Evolutionary conservation across 1,284 basidiomycete species (phyloP), one percentile per base, ranked within the genome.

Genomic region (Rhodotorula sp.): DNA sequence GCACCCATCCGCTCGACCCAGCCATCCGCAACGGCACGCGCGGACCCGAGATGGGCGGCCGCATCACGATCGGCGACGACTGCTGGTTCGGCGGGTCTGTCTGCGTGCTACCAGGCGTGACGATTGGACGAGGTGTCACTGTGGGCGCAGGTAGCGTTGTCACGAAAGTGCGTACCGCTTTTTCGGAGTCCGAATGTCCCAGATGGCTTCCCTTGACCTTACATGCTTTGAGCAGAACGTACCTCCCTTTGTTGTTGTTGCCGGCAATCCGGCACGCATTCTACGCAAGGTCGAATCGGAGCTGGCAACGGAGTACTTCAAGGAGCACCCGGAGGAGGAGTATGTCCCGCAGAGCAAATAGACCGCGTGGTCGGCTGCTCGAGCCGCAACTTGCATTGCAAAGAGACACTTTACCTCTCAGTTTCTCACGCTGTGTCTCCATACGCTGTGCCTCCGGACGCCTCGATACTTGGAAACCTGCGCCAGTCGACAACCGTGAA

Each of bases 81-180:
- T 81, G 80, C 72, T 84, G 83, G 83, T 78, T 84, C 41, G 84
- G 84, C 4, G 84, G 83, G 0, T 80, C 80, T n/a, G 83, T 79
- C 5, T 80, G 81, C 48, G 80, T 86, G 57, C 76, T 82, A 46
- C 81, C 82, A 0, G 83, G 84, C 4, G 83, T 85, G 1, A 84
- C 77, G 4, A 82, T 86, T n/a, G 85, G 85, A 0, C 70, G 81
- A 21, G 85, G 84, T 0, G 75, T 72, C 7, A 84, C 83, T 4
- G 78, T 86, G 12, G 85, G 84, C 0, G 85, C 85, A 0, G 84
- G 84, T 1, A 77, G 77, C 17, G 83, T 85, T 9, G 84, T 86
- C 0, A 85, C 84, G 0, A 83, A 81, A 75, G 78, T 82, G 57
- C 25, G 65, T 16, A 13, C 21, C 19, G 8, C 27, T 23, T 12